phyloP scores from a whole-genome alignment of 2,329 filamentous ascomycete species.

The Pyricularia sp. region DNA sequence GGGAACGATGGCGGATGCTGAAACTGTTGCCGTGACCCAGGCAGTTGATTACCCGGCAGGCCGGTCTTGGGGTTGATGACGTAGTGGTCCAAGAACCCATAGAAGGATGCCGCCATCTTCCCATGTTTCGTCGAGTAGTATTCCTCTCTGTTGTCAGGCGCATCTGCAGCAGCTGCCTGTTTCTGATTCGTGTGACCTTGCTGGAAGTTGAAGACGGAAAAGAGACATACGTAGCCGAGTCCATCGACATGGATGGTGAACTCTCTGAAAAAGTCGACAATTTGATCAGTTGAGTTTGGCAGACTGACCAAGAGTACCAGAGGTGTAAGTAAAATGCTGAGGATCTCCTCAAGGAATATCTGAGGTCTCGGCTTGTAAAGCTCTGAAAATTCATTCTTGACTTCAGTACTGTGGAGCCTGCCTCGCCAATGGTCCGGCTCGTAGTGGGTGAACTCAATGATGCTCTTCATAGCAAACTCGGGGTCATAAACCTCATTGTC shows the following conservation, averaged over 20 bases:
- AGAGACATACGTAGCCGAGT: constrained; percentile 90
- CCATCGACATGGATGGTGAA: constrained; percentile 96
- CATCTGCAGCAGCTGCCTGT: constrained; percentile 19
- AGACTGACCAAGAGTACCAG: constrained; percentile 79
- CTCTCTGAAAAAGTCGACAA: constrained; percentile 96
- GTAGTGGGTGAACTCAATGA: constrained; percentile 89
- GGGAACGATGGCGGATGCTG: constrained; percentile 67
- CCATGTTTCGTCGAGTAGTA: constrained; percentile 93
- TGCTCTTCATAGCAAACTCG: constrained; percentile 73
- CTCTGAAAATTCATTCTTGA: constrained; percentile 77
- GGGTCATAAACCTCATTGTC: constrained; percentile 87
- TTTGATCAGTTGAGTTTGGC: constrained; percentile 77
- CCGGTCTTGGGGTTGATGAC: constrained; percentile 59
- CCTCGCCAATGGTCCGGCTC: constrained; percentile 80
- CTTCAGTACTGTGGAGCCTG: constrained; percentile 84
- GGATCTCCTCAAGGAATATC: constrained; percentile 83
- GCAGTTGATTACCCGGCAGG: constrained; percentile 46
- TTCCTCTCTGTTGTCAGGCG: constrained; percentile 65
- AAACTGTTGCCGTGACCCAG: constrained; percentile 45
- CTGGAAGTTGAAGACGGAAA: constrained; percentile 94
- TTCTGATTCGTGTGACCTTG: constrained; percentile 47
- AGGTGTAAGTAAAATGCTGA: constrained; percentile 86
- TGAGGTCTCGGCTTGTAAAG: constrained; percentile 87
- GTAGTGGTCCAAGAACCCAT: constrained; percentile 90
- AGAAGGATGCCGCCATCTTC: constrained; percentile 96